Base-by-base conservation (phyloP, 1,139 yeast species). In the Candida mesenterica region DNA sequence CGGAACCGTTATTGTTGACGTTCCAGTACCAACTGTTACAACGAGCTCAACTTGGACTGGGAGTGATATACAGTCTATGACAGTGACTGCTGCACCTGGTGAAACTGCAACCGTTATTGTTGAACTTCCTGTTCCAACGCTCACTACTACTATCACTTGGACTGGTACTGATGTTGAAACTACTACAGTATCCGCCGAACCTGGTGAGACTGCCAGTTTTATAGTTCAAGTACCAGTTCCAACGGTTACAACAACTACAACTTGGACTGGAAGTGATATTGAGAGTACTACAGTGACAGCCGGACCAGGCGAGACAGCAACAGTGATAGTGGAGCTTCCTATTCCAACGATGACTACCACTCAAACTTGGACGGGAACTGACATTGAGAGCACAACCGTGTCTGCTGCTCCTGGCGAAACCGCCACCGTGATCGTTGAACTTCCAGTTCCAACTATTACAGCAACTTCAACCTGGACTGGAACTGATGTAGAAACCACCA, bases 1-100 rank as follows among this genome's bases (percentile, higher is more conserved):
- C 27, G 57, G 41, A 6, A 40, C 49, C 7, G 50, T 53, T n/a
- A 23, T 44, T 7, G 38, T 48, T 13, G 55, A 47, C n/a, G 46
- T 49, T 24, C 55, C 61, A 8, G 36, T 33, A 8, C 50, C 53
- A 12, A 43, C 45, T 0, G 12, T 18, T 8, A 31, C 38, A 4
- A 5, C 24, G 4, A 34, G 33, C 2, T 18, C 39, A 3, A 36
- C 42, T 6, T 41, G 40, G 41, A 38, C 41, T 14, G 39, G 39
- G 5, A n/a, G 28, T 20, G 9, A 57, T 62, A 37, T 39, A 1
- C 15, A 40, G 1, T 43, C 15, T 24, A 27, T 24, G 10, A 34
- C 37, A 3, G 22, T 29, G 3, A 15, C 34, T 17, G 15, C 22
- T 6, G 32, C 25, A n/a, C 44, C 36, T 10, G 33, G 19, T 16